These are phyloP conservation scores for Dothideomycetes sp. DNA, from an alignment of 2,329 filamentous ascomycete genomes.

Conservation along the genomic window DNA sequence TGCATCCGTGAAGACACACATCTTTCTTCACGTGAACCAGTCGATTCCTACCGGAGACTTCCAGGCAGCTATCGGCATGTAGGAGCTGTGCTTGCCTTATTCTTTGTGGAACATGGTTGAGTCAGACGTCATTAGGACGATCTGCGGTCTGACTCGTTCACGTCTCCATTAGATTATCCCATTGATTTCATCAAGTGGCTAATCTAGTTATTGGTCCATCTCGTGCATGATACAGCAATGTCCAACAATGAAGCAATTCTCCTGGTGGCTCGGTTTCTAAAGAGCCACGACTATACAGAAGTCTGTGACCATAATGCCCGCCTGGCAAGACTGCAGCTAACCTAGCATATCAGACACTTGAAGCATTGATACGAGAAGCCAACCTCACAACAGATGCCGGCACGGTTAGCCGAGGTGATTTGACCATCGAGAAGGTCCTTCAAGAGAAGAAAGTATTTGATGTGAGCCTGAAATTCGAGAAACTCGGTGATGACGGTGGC, in stretches of 20 bases:
- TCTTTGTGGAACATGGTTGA: no score
- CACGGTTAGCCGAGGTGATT: slow-evolving; percentile 26
- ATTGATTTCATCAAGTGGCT: not conserved
- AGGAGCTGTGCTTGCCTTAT: no score
- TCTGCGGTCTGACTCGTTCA: no score
- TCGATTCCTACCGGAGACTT: no score
- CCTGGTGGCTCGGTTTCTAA: slow-evolving; percentile 26
- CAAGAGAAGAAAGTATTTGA: slow-evolving; percentile 51
- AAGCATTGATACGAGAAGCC: slow-evolving; percentile 47
- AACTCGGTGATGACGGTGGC: slow-evolving; percentile 34
- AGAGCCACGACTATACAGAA: slow-evolving; percentile 24
- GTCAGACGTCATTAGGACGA: no score
- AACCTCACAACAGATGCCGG: slow-evolving; percentile 41
- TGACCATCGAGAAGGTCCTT: slow-evolving; percentile 49
- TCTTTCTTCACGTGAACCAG: no score
- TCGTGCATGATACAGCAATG: slow-evolving; percentile 14
- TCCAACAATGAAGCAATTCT: slow-evolving; percentile 22
- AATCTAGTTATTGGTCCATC: no score
- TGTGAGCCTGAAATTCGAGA: slow-evolving; percentile 44
- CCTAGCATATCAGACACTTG: slow-evolving; percentile 34
- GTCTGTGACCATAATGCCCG: slow-evolving; percentile 11
- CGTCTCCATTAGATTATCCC: not conserved
- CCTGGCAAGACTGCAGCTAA: slow-evolving; percentile 3
- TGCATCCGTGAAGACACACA: no score
- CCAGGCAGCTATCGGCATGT: no score